phyloP scores from a whole-genome alignment of 805 yeast species.

The Cyberlindnera amylophila region DNA sequence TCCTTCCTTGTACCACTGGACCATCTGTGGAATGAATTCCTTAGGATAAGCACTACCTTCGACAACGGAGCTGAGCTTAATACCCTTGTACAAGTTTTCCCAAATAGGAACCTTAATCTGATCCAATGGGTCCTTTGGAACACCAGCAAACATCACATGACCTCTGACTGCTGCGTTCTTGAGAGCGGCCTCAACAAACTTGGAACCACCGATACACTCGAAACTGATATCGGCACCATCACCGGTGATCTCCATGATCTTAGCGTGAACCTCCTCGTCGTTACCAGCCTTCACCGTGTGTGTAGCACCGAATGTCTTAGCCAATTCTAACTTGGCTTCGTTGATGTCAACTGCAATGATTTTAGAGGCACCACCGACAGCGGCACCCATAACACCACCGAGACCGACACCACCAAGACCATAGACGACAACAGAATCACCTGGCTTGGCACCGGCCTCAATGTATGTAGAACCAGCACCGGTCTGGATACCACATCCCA shows the following conservation, averaged over 20 bases:
- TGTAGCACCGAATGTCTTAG: conserved; percentile 60
- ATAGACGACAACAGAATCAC: conserved; percentile 8
- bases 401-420: conserved; percentile 68
- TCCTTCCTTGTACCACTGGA: conserved; percentile 6
- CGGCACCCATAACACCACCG: conserved; percentile 67
- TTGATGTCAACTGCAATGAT: conserved; percentile 64
- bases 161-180: conserved; percentile 2
- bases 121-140: conserved; percentile 4
- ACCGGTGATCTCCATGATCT: conserved; percentile 11
- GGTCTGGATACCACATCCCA: conserved; percentile 14
- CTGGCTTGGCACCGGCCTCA: conserved; percentile 3
- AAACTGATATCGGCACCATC: conserved; percentile 9
- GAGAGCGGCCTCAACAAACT: conserved; percentile 4
- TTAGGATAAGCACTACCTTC: conserved; percentile 6
- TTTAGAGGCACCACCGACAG: conserved; percentile 68
- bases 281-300: conserved; percentile 38
- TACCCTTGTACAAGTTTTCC: conserved; percentile 2
- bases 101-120: conserved; percentile 1
- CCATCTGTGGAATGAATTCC: conserved; percentile 6
- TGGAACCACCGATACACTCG: conserved; percentile 11
- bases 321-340: conserved; percentile 60
- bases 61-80: not conserved
- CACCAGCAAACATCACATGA: conserved; percentile 4
- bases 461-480: conserved; percentile 11
- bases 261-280: conserved; percentile 6